Base-by-base conservation (phyloP, 2,329 filamentous ascomycete species). In the Cladobotryum protrusum region DNA sequence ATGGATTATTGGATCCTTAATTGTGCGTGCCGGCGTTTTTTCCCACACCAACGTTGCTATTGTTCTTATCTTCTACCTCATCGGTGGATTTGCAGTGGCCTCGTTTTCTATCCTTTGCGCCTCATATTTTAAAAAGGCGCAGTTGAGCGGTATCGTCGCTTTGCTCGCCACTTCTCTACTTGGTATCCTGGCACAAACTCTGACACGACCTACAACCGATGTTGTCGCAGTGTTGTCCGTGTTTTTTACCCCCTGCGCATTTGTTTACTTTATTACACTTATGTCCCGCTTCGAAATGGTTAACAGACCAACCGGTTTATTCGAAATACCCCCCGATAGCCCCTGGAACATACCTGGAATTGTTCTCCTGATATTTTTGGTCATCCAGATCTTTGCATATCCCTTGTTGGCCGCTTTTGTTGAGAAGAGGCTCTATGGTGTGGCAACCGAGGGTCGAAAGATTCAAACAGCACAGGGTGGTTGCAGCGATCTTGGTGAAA, bases 231-330 rank as follows among this genome's bases (percentile, higher is more conserved):
- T 88, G 3, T 73, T 95, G 12, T 85, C 85, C 53, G 63, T 95
- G 13, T 67, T 96, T 0, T 96, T 96, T 63, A 81, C 89, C 0
- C 87, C 91, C 0, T 95, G 91, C 74, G 91, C 89, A 59, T 96
- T 89, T 62, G 86, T 92, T 13, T 90, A 85, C 64, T 93, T 92
- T 62, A 76, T 83, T 48, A 82, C 87, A 15, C 79, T 85, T 54
- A 78, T 91, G 66, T 87, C 90, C 12, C 82, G 87, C 39, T 96
- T 82, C 64, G 87, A 96, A 67, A 74, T 76, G 54, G 63, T 83
- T 49, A 72, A 80, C 15, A 60, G 73, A 37, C 71, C 79, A 0
- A 78, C 85, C 0, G 79, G 87, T 54, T 70, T 96, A 3, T 61
- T 78, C 4, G 65, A 81, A 37, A 71, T 71, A 1, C 81, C 87